Evolutionary conservation across 305 asterid species (phyloP).

Genomic region (Withania somnifera): DNA sequence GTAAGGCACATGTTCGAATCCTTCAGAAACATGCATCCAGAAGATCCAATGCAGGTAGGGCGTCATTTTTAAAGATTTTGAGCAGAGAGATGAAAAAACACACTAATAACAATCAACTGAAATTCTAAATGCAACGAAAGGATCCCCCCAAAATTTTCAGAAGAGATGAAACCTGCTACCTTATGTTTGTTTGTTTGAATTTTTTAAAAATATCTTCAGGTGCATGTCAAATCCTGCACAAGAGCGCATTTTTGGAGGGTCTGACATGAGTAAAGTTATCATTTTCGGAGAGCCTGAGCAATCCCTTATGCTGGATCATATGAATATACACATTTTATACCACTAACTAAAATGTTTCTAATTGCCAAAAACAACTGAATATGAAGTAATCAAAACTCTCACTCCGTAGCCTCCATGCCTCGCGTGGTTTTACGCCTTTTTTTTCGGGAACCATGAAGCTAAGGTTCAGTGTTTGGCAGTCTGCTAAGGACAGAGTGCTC

Average conservation of each 20-base stretch:
- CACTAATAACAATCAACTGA: not conserved
- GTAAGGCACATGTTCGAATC: too few relatives aligned
- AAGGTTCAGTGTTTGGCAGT: constrained; percentile 54
- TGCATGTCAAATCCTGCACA: too few relatives aligned
- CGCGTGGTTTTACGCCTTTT: too few relatives aligned
- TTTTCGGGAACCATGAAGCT: not conserved
- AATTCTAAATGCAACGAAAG: not conserved
- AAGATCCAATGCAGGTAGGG: too few relatives aligned
- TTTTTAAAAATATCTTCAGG: not conserved
- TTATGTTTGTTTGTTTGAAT: not conserved
- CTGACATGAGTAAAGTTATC: too few relatives aligned
- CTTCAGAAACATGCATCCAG: too few relatives aligned
- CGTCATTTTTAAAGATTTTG: not conserved
- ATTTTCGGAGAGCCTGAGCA: too few relatives aligned
- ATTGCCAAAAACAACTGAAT: not conserved
- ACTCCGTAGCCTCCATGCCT: not conserved
- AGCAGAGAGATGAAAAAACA: not conserved
- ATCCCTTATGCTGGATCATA: not conserved
- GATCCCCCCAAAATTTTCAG: not conserved
- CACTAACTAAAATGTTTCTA: not conserved
- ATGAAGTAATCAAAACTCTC: not conserved
- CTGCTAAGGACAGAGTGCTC: constrained; percentile 60
- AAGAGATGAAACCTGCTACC: too few relatives aligned
- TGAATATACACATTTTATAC: not conserved
- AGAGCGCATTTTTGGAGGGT: too few relatives aligned